Percentiles rank a stretch among this genome's conserved stretches.
These are phyloP conservation scores for Saksenaea vasiformis DNA, from an alignment of 371 early-diverging fungal genomes.

Conservation along the genomic window DNA sequence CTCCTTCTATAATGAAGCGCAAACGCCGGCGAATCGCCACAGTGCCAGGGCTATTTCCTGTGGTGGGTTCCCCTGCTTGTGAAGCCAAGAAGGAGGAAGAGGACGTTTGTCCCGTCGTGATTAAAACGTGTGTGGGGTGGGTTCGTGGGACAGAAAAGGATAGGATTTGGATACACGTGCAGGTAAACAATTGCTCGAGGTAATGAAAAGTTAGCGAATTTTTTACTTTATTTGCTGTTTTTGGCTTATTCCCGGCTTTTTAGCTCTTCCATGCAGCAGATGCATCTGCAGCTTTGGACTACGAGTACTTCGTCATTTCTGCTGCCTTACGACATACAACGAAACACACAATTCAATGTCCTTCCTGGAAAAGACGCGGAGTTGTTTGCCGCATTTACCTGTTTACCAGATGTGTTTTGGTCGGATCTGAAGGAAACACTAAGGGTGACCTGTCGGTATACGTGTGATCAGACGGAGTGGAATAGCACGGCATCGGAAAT, in stretches of 20 bases:
- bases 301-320: not conserved
- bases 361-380: not conserved
- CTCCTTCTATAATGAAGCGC: not conserved
- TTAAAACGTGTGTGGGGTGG: not conserved
- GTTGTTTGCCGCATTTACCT: constrained; percentile 2
- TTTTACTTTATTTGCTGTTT: not conserved
- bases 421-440: not conserved
- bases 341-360: not conserved
- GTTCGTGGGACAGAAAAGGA: not conserved
- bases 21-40: not conserved
- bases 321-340: not conserved
- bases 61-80: not conserved
- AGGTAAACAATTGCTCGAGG: not conserved
- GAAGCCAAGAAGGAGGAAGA: not conserved
- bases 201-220: not conserved
- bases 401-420: not conserved
- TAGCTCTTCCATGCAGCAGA: not conserved
- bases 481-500: not conserved
- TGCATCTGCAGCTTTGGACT: not conserved
- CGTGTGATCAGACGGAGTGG: not conserved
- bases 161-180: not conserved
- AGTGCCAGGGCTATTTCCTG: not conserved
- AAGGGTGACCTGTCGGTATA: not conserved
- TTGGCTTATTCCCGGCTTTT: not conserved
- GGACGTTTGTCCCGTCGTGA: not conserved